Evolutionary conservation across 2,329 filamentous ascomycete genomes (phyloP).

Genomic region (Pezicula neosporulosa): DNA sequence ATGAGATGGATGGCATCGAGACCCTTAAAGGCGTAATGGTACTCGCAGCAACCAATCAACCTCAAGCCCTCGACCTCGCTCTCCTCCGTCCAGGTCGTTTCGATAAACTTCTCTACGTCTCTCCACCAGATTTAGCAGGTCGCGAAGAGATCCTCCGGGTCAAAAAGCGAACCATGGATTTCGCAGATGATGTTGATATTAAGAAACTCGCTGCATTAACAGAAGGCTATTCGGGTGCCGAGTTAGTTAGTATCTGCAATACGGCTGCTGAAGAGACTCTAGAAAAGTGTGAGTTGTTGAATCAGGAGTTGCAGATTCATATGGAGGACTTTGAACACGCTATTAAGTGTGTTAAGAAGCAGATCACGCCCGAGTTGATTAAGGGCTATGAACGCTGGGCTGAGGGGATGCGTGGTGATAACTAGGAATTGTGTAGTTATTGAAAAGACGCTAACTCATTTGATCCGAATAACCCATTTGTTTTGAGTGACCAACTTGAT

Average conservation of each 20-base stretch:
- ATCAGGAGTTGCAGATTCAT: conserved; percentile 34
- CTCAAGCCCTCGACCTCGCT: conserved; percentile 80
- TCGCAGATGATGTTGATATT: conserved; percentile 63
- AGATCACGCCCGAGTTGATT: conserved; percentile 58
- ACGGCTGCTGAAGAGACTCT: conserved; percentile 46
- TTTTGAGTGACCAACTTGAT: no score
- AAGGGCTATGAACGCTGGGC: conserved; percentile 56
- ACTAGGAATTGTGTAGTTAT: no score
- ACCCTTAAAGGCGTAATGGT: conserved; percentile 78
- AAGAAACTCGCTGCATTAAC: conserved; percentile 58
- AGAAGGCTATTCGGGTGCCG: conserved; percentile 82
- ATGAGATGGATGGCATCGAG: conserved; percentile 95
- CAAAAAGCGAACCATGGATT: conserved; percentile 57
- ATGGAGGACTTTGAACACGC: conserved; percentile 43
- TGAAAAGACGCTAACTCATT: no score
- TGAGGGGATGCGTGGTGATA: conserved; percentile 7
- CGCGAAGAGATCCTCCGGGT: conserved; percentile 74
- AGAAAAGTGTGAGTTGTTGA: conserved; percentile 43
- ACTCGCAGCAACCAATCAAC: conserved; percentile 87
- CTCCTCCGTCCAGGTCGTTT: conserved; percentile 83
- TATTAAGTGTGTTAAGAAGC: conserved; percentile 45
- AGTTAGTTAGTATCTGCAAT: conserved; percentile 63
- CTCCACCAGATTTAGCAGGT: conserved; percentile 70
- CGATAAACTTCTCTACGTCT: conserved; percentile 81
- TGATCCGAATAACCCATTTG: no score